These are phyloP conservation scores for Polyplosphaeria fusca DNA, from an alignment of 495 filamentous ascomycete species.

Conservation along the genomic window DNA sequence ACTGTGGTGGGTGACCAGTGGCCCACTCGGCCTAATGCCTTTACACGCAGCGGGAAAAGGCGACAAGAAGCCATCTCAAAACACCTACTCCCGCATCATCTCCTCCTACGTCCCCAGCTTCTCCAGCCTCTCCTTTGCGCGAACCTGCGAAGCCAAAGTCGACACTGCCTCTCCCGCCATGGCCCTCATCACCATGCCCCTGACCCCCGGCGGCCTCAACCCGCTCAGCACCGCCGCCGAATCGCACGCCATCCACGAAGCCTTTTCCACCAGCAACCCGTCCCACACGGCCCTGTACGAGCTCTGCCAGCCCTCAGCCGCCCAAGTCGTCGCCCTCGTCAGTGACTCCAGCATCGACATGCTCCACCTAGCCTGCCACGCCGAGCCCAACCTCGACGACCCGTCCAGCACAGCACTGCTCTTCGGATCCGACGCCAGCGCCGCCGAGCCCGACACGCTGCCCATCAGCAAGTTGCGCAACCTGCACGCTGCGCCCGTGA, in stretches of 20 bases:
- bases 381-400: conserved; percentile 2
- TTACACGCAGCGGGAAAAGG: conserved; percentile 7
- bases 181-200: conserved; percentile 6
- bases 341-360: not conserved
- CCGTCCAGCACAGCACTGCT: not conserved
- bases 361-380: conserved; percentile 8
- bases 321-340: not conserved
- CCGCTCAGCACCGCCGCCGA: not conserved
- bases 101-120: conserved; percentile 8
- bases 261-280: not conserved
- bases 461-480: not conserved
- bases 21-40: conserved; percentile 3
- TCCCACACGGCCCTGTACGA: not conserved
- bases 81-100: not conserved
- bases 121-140: not conserved
- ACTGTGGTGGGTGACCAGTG: conserved; percentile 6
- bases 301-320: conserved; percentile 2
- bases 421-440: not conserved
- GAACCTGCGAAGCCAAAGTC: not conserved
- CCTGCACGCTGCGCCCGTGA: not conserved
- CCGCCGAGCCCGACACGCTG: not conserved
- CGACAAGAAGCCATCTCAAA: not conserved
- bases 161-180: not conserved
- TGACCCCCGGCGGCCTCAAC: conserved; percentile 1
- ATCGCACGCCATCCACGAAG: not conserved